These are phyloP conservation scores for Hymenoscyphus linearis DNA, from an alignment of 2,329 filamentous ascomycete species.

Conservation along the genomic window DNA sequence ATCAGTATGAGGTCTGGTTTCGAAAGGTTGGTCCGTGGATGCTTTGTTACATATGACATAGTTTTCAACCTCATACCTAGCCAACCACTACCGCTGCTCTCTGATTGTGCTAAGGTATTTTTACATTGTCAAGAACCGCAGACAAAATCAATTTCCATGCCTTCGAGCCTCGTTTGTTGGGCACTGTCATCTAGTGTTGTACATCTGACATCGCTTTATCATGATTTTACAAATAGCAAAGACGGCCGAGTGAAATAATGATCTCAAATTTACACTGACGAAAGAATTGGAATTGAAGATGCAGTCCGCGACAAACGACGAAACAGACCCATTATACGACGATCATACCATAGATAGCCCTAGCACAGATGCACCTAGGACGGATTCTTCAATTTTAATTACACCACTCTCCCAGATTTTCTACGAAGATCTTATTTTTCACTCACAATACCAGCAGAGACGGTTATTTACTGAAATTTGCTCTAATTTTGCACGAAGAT, in stretches of 20 bases:
- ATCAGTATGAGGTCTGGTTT: too few species aligned
- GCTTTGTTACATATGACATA: too few species aligned
- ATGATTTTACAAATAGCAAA: neutral
- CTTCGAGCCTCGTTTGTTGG: too few species aligned
- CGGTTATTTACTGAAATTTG: conserved; percentile 14
- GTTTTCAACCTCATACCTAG: too few species aligned
- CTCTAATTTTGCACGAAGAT: too few species aligned
- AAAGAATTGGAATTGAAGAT: neutral
- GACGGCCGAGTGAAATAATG: neutral
- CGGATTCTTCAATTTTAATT: neutral
- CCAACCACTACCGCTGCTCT: too few species aligned
- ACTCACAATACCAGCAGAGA: conserved; percentile 12
- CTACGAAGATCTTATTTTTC: conserved; percentile 16
- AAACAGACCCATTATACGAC: neutral
- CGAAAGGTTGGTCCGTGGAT: too few species aligned
- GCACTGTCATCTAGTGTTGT: too few species aligned
- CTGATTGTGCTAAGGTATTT: too few species aligned
- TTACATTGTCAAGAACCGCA: too few species aligned
- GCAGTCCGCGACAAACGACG: neutral
- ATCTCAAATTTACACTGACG: neutral
- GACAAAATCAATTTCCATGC: too few species aligned
- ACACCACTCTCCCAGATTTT: conserved; percentile 6
- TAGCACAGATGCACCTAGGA: neutral
- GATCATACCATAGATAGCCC: neutral
- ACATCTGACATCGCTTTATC: neutral